These are phyloP conservation scores for Fusarium liriodendri DNA, from an alignment of 2,329 filamentous ascomycete genomes.

Conservation along the genomic window DNA sequence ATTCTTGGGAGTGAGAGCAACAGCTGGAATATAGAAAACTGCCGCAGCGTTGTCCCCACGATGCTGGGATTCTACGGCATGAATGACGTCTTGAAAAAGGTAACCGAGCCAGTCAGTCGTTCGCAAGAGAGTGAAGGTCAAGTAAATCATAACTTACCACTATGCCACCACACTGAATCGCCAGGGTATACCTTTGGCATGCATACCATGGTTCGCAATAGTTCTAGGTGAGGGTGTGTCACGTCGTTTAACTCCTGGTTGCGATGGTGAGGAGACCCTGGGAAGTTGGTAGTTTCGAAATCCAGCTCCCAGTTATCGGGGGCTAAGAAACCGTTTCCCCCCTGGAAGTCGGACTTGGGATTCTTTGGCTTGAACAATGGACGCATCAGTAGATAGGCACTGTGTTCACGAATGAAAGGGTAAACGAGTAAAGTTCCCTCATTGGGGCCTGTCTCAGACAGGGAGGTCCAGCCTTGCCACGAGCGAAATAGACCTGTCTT, in stretches of 20 bases:
- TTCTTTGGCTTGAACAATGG: not conserved
- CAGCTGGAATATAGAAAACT: not conserved
- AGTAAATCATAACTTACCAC: not conserved
- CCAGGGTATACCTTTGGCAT: not conserved
- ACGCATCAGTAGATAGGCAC: not conserved
- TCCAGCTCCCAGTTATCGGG: not conserved
- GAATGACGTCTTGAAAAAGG: not conserved
- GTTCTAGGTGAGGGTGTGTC: not conserved
- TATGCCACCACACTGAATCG: not conserved
- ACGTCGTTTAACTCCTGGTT: not conserved
- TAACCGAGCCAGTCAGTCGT: not conserved
- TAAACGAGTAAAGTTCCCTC: not conserved
- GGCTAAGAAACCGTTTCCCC: not conserved
- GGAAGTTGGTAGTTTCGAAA: not conserved
- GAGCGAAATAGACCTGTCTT: no score
- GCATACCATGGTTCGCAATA: not conserved
- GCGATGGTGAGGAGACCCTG: not conserved
- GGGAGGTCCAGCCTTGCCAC: not conserved
- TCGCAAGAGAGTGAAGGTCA: not conserved
- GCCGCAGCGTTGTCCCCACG: not conserved
- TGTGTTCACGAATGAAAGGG: not conserved
- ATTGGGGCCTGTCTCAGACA: not conserved
- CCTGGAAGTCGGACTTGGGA: not conserved
- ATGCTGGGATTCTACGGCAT: not conserved
- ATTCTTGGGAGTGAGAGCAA: not conserved